Evolutionary conservation across 1,284 basidiomycete species (phyloP), one percentile per base, ranked within the genome.

Genomic region (Papiliotrema fonsecae): DNA sequence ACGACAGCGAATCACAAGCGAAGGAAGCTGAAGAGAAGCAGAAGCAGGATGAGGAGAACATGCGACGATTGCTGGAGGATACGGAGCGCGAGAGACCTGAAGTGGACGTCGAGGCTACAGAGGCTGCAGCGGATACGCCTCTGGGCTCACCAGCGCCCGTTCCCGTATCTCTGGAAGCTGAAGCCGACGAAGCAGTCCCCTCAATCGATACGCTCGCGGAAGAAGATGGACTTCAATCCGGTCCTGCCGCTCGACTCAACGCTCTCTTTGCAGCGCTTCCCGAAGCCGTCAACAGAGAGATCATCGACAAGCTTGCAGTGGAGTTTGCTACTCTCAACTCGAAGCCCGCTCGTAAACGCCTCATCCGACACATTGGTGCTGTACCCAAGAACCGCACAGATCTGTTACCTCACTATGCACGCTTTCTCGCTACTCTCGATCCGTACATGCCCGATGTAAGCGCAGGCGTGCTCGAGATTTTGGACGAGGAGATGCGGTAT

Each of bases 321-420:
- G 94, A 98, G 57, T 97, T 99, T 70, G 90, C 91, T 0, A 91
- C 93, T 65, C 77, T 97, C 51, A 97, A 97, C 67, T 93, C 89
- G 37, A 97, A 97, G 71, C 90, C 91, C 11, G 88, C 92, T 2
- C 79, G 96, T 54, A 93, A 92, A 65, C 78, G 93, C 43, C 79
- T 97, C 24, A 79, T 90, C 59, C 92, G 85, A 78, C 91, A 90
- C 63, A 78, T 98, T 58, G 78, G 79, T 4, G 83, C 88, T 59
- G 84, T 93, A 4, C 88, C 89, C 0, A 90, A 91, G 74, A 89
- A 86, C 59, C 81, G 96, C 27, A 86, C 82, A 6, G 96, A 99
- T 70, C 77, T 98, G 22, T 72, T 97, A 32, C 93, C 96, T 1
- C 90, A 97, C 72, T 98, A 97, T 69, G 84, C 91, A 5, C 79